Evolutionary conservation across 2,329 filamentous ascomycete species (phyloP).

Genomic region (Huntiella abstrusa): DNA sequence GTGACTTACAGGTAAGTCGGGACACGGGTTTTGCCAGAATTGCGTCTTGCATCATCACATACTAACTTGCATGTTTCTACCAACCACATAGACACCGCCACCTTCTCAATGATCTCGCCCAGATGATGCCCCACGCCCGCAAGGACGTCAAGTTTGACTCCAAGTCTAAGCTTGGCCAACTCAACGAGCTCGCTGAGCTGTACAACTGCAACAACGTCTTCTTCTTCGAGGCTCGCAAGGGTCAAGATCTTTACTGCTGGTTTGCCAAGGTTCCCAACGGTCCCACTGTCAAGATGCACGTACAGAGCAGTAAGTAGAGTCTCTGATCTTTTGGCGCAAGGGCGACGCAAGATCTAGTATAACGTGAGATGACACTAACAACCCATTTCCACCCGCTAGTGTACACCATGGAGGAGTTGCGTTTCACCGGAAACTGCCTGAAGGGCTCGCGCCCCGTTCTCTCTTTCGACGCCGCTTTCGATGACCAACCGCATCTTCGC

Average conservation of each 20-base stretch:
- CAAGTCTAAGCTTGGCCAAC: slow-evolving; percentile 68
- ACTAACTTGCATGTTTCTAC: neutral
- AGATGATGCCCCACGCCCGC: slow-evolving; percentile 75
- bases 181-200: slow-evolving; percentile 57
- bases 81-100: slow-evolving; percentile 56
- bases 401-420: slow-evolving; percentile 91
- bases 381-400: slow-evolving; percentile 25
- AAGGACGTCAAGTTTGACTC: slow-evolving; percentile 96
- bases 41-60: neutral
- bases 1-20: slow-evolving; percentile 56
- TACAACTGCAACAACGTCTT: slow-evolving; percentile 91
- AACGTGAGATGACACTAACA: neutral
- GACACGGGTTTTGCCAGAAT: neutral
- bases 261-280: slow-evolving; percentile 70
- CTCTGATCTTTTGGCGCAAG: neutral
- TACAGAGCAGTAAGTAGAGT: slow-evolving; percentile 46
- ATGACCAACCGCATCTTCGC: slow-evolving; percentile 57
- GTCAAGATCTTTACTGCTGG: slow-evolving; percentile 88
- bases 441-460: slow-evolving; percentile 84
- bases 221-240: slow-evolving; percentile 90
- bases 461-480: slow-evolving; percentile 79
- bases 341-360: neutral
- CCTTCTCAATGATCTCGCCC: slow-evolving; percentile 71
- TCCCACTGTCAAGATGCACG: slow-evolving; percentile 46
- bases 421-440: slow-evolving; percentile 91